Evolutionary conservation across 305 asterid species (phyloP).

Genomic region (Galium porrigens): DNA sequence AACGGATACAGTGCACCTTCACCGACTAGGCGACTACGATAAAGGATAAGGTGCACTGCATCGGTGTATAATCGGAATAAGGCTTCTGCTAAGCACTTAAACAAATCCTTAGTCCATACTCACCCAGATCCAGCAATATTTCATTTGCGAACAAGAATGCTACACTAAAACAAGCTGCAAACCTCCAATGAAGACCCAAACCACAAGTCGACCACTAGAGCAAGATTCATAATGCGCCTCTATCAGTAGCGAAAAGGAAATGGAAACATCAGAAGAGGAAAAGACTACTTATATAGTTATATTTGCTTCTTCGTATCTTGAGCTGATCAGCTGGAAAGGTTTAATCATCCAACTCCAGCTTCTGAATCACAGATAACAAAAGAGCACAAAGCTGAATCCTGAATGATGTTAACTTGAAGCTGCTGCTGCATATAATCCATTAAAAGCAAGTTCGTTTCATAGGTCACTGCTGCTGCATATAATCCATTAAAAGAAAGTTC

Average conservation of each 20-base stretch:
- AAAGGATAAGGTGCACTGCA: too few relatives aligned
- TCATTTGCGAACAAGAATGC: background rate
- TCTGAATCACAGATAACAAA: conserved; percentile 5
- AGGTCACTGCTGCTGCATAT: background rate
- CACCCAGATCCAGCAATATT: background rate
- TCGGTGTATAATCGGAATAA: background rate
- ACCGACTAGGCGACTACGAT: too few relatives aligned
- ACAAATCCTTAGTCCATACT: background rate
- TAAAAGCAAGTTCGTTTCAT: conserved; percentile 14
- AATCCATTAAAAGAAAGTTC: background rate
- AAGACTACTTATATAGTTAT: background rate
- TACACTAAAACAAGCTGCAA: background rate
- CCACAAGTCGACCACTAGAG: background rate
- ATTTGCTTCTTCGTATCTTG: background rate
- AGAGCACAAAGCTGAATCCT: background rate
- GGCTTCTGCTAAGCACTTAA: background rate
- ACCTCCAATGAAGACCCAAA: background rate
- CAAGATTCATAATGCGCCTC: background rate
- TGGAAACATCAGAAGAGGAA: background rate
- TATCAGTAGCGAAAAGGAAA: background rate
- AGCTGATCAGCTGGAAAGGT: background rate
- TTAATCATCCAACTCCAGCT: background rate
- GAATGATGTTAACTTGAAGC: conserved; percentile 9
- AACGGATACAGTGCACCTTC: background rate
- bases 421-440: conserved; percentile 8